Conservation (phyloP, 2,329 filamentous ascomycete genomes). For the Apiospora malaysiana region DNA sequence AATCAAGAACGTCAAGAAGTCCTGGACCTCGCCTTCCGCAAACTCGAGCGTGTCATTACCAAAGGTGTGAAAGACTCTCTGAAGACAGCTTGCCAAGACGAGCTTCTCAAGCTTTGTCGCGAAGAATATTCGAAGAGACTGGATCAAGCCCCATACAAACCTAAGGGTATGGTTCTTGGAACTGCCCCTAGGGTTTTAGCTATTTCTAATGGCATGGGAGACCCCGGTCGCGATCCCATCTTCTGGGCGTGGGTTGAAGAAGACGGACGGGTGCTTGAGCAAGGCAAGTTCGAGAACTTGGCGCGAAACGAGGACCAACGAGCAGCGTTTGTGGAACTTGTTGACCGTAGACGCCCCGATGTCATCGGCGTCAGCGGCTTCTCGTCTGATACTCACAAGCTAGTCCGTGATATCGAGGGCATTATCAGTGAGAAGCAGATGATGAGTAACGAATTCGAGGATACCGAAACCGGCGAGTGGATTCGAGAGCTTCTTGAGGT, state of each 20-base stretch:
- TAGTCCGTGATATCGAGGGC: constrained; percentile 81
- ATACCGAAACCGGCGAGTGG: constrained; percentile 76
- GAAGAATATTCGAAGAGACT: constrained; percentile 89
- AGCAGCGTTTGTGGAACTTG: constrained; percentile 76
- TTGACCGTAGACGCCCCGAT: constrained; percentile 83
- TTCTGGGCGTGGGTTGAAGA: constrained; percentile 95
- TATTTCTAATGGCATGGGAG: constrained; percentile 83
- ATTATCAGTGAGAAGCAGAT: constrained; percentile 80
- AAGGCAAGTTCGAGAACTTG: constrained; percentile 85
- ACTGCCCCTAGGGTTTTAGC: constrained; percentile 87
- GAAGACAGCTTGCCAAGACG: constrained; percentile 91
- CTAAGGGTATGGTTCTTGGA: constrained; percentile 88
- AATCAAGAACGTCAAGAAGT: constrained; percentile 87
- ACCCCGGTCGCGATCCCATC: constrained; percentile 75
- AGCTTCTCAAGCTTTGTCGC: constrained; percentile 84
- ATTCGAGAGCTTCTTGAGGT: constrained; percentile 84
- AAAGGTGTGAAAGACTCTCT: constrained; percentile 95
- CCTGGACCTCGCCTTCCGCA: constrained; percentile 79
- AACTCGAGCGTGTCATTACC: constrained; percentile 82
- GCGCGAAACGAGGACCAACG: constrained; percentile 70
- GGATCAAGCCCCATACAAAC: constrained; percentile 95
- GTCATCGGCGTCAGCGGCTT: constrained; percentile 90
- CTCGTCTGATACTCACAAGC: constrained; percentile 82
- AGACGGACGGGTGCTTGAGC: constrained; percentile 85
- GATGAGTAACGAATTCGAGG: constrained; percentile 80